A percentile compares a stretch with the other conserved stretches of the same genome.
Conservation (phyloP, 2,329 filamentous ascomycete species). For the Penicillium sp. region DNA sequence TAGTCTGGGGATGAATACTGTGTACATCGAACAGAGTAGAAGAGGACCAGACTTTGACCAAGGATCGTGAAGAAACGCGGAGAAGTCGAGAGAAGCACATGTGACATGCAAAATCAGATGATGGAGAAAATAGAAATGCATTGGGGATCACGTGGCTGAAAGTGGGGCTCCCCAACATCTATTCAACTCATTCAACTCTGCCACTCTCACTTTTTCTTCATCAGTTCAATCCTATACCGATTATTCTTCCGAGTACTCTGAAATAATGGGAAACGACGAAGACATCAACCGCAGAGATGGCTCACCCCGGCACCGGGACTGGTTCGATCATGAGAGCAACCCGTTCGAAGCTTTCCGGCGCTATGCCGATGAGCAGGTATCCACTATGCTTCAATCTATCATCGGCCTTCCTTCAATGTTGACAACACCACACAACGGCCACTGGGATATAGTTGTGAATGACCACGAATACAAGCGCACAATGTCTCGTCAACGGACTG, state of each 20-base stretch:
- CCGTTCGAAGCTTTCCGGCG: conserved; percentile 60
- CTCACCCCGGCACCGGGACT: conserved; percentile 15
- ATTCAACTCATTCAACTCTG: conserved; percentile 20
- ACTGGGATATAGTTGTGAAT: conserved; percentile 37
- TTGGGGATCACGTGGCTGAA: conserved; percentile 31
- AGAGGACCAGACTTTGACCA: background rate
- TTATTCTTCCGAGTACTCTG: background rate
- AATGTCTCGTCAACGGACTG: conserved; percentile 18
- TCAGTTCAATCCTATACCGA: conserved; percentile 1
- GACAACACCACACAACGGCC: conserved; percentile 30
- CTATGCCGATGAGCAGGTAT: conserved; percentile 57
- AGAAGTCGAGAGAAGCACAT: background rate
- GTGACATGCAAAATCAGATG: background rate
- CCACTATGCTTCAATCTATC: conserved; percentile 52
- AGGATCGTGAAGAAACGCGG: background rate
- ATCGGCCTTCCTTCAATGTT: conserved; percentile 45
- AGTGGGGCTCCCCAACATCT: conserved; percentile 36
- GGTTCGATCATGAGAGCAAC: conserved; percentile 43
- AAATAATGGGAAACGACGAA: conserved; percentile 30
- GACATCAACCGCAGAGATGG: conserved; percentile 12
- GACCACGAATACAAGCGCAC: conserved; percentile 28
- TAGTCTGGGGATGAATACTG: too few relatives aligned
- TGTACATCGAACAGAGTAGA: too few relatives aligned
- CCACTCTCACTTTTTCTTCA: conserved; percentile 12
- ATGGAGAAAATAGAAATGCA: conserved; percentile 7